Conservation (phyloP, 345 rosid genomes). For the Ceriops zippeliana region DNA sequence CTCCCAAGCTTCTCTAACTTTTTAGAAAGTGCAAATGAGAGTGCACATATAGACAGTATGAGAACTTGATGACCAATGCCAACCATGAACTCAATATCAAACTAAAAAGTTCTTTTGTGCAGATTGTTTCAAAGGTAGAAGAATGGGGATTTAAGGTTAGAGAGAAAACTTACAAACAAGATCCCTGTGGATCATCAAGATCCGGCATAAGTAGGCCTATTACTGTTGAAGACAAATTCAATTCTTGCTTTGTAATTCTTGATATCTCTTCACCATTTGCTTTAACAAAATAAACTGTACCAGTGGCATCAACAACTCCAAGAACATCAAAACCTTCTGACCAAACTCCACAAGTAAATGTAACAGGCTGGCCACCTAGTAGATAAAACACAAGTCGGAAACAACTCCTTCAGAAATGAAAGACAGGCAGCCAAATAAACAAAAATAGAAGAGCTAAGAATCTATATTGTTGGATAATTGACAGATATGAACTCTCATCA, state of each 20-base stretch:
- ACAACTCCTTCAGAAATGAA: not conserved
- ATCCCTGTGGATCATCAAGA: slow-evolving; percentile 37
- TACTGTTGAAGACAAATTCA: slow-evolving; percentile 58
- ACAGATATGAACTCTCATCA: not conserved
- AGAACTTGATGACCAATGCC: too few species aligned
- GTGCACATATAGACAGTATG: too few species aligned
- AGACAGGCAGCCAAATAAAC: not conserved
- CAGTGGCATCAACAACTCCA: slow-evolving; percentile 65
- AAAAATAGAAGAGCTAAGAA: not conserved
- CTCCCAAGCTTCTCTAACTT: not conserved
- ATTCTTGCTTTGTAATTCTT: slow-evolving; percentile 49
- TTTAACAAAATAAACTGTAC: slow-evolving; percentile 66
- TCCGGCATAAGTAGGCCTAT: slow-evolving; percentile 60
- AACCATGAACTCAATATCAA: too few species aligned
- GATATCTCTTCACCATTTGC: slow-evolving; percentile 81
- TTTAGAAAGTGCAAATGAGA: too few species aligned
- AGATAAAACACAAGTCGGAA: slow-evolving; percentile 28
- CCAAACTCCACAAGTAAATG: slow-evolving; percentile 75
- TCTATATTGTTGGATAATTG: not conserved
- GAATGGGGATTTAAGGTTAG: too few species aligned
- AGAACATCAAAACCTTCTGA: slow-evolving; percentile 78
- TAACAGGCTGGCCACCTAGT: slow-evolving; percentile 47
- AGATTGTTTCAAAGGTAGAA: too few species aligned
- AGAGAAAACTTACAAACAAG: slow-evolving; percentile 58
- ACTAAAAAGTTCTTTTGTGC: too few species aligned